phyloP scores from a whole-genome alignment of 2,329 filamentous ascomycete genomes.

The Rutstroemia sp. region DNA sequence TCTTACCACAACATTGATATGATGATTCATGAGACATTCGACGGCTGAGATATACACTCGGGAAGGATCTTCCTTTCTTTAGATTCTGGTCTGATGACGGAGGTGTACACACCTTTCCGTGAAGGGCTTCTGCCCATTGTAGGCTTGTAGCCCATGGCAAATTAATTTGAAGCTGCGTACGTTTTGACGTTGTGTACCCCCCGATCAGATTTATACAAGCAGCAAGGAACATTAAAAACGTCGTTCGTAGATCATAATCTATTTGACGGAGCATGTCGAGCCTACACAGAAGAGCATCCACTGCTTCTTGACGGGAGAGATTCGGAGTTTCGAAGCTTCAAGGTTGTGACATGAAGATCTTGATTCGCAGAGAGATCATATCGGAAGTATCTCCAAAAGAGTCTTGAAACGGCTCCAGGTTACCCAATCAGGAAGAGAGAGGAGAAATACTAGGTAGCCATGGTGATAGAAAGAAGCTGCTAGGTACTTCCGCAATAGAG shows the following conservation, averaged over 20 bases:
- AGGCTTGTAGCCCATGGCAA: neutral
- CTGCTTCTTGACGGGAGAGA: neutral
- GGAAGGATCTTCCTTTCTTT: no score
- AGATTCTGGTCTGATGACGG: neutral
- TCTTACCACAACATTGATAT: no score
- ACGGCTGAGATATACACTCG: no score
- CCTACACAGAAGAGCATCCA: neutral
- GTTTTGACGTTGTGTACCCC: neutral
- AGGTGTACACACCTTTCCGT: neutral
- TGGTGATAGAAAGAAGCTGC: neutral
- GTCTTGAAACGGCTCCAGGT: neutral
- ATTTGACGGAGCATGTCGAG: neutral
- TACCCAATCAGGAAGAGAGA: neutral
- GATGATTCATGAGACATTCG: neutral
- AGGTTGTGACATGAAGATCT: neutral
- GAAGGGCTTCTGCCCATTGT: neutral
- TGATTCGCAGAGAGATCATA: neutral
- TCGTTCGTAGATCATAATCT: conserved; percentile 4
- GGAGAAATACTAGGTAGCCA: neutral
- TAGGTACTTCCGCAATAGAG: neutral
- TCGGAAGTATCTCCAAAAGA: neutral
- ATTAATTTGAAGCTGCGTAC: neutral
- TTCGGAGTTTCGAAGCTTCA: neutral
- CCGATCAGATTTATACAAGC: neutral
- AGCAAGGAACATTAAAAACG: conserved; percentile 3